phyloP scores from a whole-genome alignment of 75 land plant genomes.

The Azolla pinnata region DNA sequence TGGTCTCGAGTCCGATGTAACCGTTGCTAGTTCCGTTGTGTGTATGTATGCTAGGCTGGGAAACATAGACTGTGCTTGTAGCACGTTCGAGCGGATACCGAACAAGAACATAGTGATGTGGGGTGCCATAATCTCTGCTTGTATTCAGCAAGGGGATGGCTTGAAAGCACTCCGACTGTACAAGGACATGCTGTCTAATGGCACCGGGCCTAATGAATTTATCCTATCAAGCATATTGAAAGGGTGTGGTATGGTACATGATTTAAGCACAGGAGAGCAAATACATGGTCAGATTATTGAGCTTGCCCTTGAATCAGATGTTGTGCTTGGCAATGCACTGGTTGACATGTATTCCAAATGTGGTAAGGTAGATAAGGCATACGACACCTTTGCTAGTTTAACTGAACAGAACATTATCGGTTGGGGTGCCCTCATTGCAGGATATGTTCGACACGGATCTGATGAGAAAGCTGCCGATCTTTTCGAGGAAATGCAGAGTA shows the following conservation, averaged over 20 bases:
- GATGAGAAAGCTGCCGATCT: slow-evolving; percentile 23
- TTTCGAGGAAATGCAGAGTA: slow-evolving; percentile 26
- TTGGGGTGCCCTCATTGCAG: slow-evolving; percentile 34
- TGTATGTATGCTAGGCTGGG: slow-evolving; percentile 1
- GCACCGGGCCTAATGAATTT: slow-evolving; percentile 8
- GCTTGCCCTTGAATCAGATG: slow-evolving; percentile 22
- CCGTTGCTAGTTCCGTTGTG: slow-evolving; percentile 1
- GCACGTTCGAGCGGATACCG: neutral
- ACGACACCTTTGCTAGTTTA: neutral
- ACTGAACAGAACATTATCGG: slow-evolving; percentile 19
- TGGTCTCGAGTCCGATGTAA: slow-evolving; percentile 1
- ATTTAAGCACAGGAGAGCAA: slow-evolving; percentile 8
- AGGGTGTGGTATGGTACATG: slow-evolving; percentile 1
- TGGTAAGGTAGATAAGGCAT: neutral
- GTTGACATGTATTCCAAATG: slow-evolving; percentile 57
- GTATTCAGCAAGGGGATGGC: slow-evolving; percentile 9
- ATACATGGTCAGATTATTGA: slow-evolving; percentile 35
- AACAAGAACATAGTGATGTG: slow-evolving; percentile 6
- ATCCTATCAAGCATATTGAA: slow-evolving; percentile 15
- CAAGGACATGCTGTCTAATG: slow-evolving; percentile 15
- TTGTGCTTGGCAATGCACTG: slow-evolving; percentile 41
- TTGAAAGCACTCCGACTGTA: slow-evolving; percentile 1
- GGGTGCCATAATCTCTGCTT: slow-evolving; percentile 23
- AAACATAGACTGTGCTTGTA: neutral
- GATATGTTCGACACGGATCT: slow-evolving; percentile 23